phyloP scores from a whole-genome alignment of 2,329 filamentous ascomycete species.

The Sclerotinia glacialis region DNA sequence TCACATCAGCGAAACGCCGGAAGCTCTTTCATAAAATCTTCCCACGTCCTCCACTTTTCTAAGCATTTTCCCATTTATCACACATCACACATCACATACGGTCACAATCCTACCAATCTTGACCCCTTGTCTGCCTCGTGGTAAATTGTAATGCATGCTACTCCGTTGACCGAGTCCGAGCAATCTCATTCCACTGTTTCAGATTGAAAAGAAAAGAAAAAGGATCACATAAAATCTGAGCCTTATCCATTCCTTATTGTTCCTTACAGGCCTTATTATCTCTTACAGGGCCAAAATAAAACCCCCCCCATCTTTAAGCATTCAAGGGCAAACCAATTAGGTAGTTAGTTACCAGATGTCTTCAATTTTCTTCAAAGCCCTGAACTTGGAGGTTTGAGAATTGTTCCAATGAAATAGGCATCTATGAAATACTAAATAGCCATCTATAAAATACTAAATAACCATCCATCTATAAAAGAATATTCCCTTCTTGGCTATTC shows the following conservation, averaged over 20 bases:
- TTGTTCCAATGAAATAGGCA: neutral
- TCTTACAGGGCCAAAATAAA: neutral
- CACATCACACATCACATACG: no score
- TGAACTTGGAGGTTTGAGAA: neutral
- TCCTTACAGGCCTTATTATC: no score
- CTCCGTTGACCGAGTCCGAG: constrained; percentile 2
- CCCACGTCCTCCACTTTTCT: neutral
- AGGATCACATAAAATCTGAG: neutral
- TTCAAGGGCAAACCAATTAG: no score
- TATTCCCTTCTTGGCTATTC: neutral
- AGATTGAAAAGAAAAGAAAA: constrained; percentile 4
- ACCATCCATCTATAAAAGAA: neutral
- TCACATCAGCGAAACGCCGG: neutral
- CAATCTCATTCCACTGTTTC: constrained; percentile 12
- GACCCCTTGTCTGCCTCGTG: constrained; percentile 10
- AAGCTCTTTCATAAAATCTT: neutral
- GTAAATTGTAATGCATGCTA: no score
- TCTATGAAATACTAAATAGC: no score
- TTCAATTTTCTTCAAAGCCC: neutral
- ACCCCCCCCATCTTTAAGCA: neutral
- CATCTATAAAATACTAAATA: no score
- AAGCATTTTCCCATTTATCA: neutral
- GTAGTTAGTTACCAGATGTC: neutral
- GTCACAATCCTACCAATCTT: neutral
- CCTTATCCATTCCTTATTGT: neutral